A percentile compares a stretch with the other conserved stretches of the same genome.
Conservation (phyloP, 768 basidiomycete species). For the Mrakia hoshinonis region DNA sequence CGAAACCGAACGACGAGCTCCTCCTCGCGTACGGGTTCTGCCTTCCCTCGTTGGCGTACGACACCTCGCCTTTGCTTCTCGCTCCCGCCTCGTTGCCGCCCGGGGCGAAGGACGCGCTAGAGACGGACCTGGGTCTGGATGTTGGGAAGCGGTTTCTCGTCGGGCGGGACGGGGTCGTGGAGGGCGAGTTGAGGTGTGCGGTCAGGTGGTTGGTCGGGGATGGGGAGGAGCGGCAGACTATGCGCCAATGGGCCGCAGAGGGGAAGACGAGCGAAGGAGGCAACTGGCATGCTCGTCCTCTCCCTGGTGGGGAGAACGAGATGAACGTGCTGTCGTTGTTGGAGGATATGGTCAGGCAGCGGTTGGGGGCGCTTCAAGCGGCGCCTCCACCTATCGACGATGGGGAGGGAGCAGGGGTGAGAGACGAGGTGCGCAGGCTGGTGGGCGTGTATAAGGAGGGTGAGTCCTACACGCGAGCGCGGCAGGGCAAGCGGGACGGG, state of each 20-base stretch:
- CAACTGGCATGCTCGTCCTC: background rate
- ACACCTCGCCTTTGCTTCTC: constrained; percentile 71
- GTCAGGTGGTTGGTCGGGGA: constrained; percentile 6
- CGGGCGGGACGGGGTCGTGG: background rate
- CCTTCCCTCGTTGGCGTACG: constrained; percentile 67
- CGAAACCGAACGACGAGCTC: constrained; percentile 80
- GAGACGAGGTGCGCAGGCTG: background rate
- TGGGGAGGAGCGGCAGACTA: background rate
- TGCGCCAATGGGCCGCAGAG: background rate
- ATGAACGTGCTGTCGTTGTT: constrained; percentile 2
- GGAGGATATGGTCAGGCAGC: background rate
- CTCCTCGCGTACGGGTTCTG: constrained; percentile 89
- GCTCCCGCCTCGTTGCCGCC: constrained; percentile 44
- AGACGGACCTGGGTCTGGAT: background rate
- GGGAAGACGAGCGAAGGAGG: background rate
- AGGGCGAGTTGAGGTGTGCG: background rate
- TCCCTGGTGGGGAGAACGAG: constrained; percentile 8
- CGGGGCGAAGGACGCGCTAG: no score
- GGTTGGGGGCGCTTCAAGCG: background rate
- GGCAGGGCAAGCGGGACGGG: background rate
- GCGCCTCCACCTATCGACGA: background rate
- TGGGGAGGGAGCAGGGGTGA: background rate
- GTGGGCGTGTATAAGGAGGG: background rate
- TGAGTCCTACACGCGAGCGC: background rate
- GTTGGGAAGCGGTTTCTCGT: background rate